These are phyloP conservation scores for Pythium phragmitis DNA, from an alignment of 352 stramenopile species.

Conservation along the genomic window DNA sequence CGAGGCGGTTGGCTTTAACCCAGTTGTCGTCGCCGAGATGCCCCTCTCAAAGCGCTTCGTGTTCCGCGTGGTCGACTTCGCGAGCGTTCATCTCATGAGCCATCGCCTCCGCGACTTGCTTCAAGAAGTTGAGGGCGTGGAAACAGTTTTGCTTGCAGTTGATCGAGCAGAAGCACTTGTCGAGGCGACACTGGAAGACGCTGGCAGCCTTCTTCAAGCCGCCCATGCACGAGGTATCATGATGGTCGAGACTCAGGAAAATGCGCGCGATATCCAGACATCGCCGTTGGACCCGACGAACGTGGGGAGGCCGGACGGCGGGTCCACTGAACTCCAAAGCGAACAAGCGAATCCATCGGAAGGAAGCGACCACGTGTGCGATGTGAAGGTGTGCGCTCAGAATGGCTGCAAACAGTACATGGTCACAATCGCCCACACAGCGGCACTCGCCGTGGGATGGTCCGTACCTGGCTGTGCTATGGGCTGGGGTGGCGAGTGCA, in stretches of 20 bases:
- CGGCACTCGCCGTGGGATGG: conserved; percentile 76
- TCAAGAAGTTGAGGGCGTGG: conserved; percentile 58
- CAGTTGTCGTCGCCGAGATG: conserved; percentile 35
- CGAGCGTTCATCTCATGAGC: conserved; percentile 18
- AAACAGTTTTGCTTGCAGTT: conserved; percentile 54
- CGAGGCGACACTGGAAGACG: conserved; percentile 46
- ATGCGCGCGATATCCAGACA: conserved; percentile 2
- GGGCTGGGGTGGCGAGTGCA: conserved; percentile 75
- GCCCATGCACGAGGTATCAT: conserved; percentile 39
- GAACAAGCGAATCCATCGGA: neutral
- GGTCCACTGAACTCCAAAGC: neutral
- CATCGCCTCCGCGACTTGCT: conserved; percentile 26
- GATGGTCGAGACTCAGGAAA: conserved; percentile 54
- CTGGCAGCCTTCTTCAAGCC: conserved; percentile 38
- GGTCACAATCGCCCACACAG: conserved; percentile 73
- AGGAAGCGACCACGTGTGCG: conserved; percentile 46
- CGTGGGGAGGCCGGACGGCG: neutral
- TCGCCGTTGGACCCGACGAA: conserved; percentile 21
- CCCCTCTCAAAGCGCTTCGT: conserved; percentile 49
- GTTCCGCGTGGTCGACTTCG: conserved; percentile 48
- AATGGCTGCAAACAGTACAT: conserved; percentile 78
- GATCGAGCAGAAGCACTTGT: conserved; percentile 63
- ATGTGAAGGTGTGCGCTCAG: conserved; percentile 57
- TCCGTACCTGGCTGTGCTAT: conserved; percentile 78
- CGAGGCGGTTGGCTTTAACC: conserved; percentile 63